phyloP scores from a whole-genome alignment of 2,329 filamentous ascomycete genomes.

The Zymoseptoria pseudotritici region DNA sequence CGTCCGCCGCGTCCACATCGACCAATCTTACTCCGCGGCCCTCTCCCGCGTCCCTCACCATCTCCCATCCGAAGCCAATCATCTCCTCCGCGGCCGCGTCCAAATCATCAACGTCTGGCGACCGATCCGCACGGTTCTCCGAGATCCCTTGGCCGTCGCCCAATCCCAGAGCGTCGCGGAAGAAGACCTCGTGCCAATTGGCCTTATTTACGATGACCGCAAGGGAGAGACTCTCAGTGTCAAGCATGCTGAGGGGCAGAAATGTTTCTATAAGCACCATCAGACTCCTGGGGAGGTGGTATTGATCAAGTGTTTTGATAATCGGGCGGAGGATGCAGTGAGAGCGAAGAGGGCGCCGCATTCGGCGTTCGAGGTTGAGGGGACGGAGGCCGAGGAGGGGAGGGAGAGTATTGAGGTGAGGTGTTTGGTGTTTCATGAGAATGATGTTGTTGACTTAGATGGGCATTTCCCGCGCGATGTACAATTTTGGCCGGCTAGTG shows the following conservation, averaged over 20 bases:
- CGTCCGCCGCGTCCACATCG: constrained; percentile 50
- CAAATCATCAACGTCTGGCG: constrained; percentile 46
- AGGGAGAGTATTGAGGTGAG: constrained; percentile 85
- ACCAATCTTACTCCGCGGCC: constrained; percentile 46
- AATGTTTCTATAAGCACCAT: constrained; percentile 67
- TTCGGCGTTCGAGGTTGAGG: constrained; percentile 67
- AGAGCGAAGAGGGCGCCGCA: constrained; percentile 46
- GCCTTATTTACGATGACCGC: constrained; percentile 65
- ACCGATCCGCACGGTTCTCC: constrained; percentile 40
- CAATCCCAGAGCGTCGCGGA: constrained; percentile 50
- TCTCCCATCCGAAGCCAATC: constrained; percentile 35
- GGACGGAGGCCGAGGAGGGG: constrained; percentile 58
- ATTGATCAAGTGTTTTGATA: constrained; percentile 42
- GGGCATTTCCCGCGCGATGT: too few species aligned
- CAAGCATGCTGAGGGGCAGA: constrained; percentile 51
- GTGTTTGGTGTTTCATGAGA: constrained; percentile 60
- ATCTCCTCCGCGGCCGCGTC: constrained; percentile 41
- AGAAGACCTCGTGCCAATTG: constrained; percentile 60
- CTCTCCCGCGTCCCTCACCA: constrained; percentile 41
- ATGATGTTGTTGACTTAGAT: constrained; percentile 6
- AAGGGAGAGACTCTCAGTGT: constrained; percentile 69
- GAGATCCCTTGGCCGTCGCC: constrained; percentile 51
- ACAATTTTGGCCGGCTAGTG: too few species aligned
- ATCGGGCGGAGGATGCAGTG: constrained; percentile 26
- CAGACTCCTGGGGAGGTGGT: constrained; percentile 50